These are phyloP conservation scores for Geoglossum glabrum DNA, from an alignment of 495 filamentous ascomycete species.

Conservation along the genomic window DNA sequence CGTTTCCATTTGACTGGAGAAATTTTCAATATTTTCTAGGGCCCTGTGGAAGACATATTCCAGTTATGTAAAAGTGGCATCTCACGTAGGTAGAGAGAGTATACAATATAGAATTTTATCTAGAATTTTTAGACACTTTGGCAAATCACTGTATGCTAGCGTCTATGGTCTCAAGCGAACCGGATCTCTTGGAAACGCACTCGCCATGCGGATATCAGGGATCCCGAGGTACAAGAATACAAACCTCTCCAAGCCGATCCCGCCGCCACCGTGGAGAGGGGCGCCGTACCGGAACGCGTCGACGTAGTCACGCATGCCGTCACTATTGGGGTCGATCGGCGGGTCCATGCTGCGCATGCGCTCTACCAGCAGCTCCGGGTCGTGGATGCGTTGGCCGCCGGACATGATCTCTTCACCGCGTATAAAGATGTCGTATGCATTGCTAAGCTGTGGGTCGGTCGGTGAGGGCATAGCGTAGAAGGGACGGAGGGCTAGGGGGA, in stretches of 20 bases:
- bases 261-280: constrained; percentile 68
- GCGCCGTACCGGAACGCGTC: constrained; percentile 61
- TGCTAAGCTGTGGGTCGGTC: constrained; percentile 43
- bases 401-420: constrained; percentile 78
- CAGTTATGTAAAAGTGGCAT: too few species aligned
- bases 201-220: constrained; percentile 60
- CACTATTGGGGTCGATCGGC: constrained; percentile 42
- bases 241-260: constrained; percentile 72
- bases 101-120: too few species aligned
- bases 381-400: constrained; percentile 71
- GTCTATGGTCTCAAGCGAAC: too few species aligned
- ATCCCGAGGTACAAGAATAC: constrained; percentile 74
- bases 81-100: too few species aligned
- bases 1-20: too few species aligned
- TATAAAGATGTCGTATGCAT: constrained; percentile 90
- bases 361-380: constrained; percentile 44
- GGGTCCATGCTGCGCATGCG: constrained; percentile 48
- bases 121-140: too few species aligned
- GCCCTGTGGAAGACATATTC: too few species aligned
- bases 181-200: constrained; percentile 70
- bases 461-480: constrained; percentile 80
- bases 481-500: constrained; percentile 63
- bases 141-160: too few species aligned
- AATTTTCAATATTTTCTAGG: too few species aligned
- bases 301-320: constrained; percentile 70